Conservation (phyloP, 441 rosid species). For the Kokia cookei region DNA sequence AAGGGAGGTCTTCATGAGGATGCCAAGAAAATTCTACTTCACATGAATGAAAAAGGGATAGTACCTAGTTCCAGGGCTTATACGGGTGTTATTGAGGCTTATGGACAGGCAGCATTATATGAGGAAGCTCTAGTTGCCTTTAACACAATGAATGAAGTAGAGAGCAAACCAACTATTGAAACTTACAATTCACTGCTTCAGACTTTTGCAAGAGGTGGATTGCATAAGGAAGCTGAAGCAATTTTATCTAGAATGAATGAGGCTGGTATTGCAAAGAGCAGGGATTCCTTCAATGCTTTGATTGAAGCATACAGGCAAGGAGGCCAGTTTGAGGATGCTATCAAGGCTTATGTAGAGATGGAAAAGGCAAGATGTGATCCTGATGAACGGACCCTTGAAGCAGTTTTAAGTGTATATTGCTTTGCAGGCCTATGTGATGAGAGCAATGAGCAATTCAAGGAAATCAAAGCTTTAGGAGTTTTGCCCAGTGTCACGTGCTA, state of each 20-base stretch:
- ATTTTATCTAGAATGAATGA: slow-evolving; percentile 61
- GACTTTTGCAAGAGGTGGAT: slow-evolving; percentile 84
- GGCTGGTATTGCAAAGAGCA: slow-evolving; percentile 51
- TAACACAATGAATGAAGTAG: slow-evolving; percentile 84
- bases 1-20: slow-evolving; percentile 88
- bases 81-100: slow-evolving; percentile 84
- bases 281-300: slow-evolving; percentile 75
- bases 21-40: slow-evolving; percentile 63
- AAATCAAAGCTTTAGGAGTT: slow-evolving; percentile 76
- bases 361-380: slow-evolving; percentile 80
- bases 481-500: slow-evolving; percentile 85
- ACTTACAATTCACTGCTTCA: slow-evolving; percentile 75
- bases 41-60: slow-evolving; percentile 68
- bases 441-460: slow-evolving; percentile 87
- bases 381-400: slow-evolving; percentile 88
- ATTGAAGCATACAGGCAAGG: slow-evolving; percentile 93
- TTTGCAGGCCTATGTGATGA: slow-evolving; percentile 86
- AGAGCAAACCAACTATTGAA: slow-evolving; percentile 69
- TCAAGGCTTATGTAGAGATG: slow-evolving; percentile 80
- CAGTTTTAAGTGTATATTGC: slow-evolving; percentile 81
- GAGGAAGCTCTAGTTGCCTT: slow-evolving; percentile 87
- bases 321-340: slow-evolving; percentile 87
- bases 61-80: slow-evolving; percentile 82
- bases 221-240: slow-evolving; percentile 67
- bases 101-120: slow-evolving; percentile 86